Evolutionary conservation across 768 basidiomycete species (phyloP).

Genomic region (Tricholoma saponaceum): DNA sequence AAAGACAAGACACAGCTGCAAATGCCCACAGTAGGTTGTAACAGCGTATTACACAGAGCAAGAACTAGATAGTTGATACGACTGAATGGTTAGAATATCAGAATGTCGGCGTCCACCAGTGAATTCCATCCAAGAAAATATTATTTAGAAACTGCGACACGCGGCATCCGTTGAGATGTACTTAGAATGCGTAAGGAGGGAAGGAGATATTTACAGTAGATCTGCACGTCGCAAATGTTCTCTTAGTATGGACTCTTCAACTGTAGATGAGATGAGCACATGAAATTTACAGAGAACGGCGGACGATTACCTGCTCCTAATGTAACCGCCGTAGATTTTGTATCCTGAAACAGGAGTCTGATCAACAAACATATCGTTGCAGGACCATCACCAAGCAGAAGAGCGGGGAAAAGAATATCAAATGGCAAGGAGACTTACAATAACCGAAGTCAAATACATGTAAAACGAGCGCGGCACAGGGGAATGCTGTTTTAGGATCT

Average conservation of each 20-base stretch:
- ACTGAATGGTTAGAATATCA: neutral
- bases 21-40: neutral
- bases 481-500: conserved; percentile 60
- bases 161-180: neutral
- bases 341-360: conserved; percentile 49
- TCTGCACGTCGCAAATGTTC: conserved; percentile 68
- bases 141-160: conserved; percentile 2
- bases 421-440: conserved; percentile 43
- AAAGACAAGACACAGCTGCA: no score
- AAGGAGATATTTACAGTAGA: conserved; percentile 45
- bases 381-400: neutral
- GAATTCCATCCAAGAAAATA: neutral
- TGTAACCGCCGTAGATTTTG: conserved; percentile 68
- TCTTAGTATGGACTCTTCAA: conserved; percentile 70
- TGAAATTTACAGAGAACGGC: conserved; percentile 2
- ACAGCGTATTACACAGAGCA: neutral
- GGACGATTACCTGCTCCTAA: conserved; percentile 50
- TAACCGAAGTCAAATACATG: conserved; percentile 72
- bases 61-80: neutral
- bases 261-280: conserved; percentile 24
- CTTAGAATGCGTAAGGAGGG: neutral
- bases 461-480: conserved; percentile 65
- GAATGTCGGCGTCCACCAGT: neutral
- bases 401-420: neutral
- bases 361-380: neutral